A percentile compares a stretch with the other conserved stretches of the same genome.
Conservation (phyloP, 78 protist species). For the Protostelium mycophagum region DNA sequence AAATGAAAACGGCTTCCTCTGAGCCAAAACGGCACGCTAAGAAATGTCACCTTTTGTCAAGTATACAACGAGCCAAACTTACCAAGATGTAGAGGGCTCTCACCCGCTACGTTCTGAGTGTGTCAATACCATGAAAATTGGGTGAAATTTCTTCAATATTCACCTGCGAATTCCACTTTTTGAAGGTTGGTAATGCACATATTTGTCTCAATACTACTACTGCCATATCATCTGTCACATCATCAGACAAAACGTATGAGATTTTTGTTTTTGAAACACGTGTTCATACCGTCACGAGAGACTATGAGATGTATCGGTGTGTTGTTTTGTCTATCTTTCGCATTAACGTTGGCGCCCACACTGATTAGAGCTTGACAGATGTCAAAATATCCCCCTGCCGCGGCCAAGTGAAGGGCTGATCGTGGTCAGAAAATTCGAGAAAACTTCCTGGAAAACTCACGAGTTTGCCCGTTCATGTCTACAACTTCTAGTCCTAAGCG, state of each 20-base stretch:
- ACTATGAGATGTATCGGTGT: neutral
- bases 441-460: neutral
- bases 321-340: neutral
- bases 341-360: neutral
- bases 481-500: neutral
- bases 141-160: neutral
- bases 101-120: neutral
- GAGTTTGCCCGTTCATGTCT: neutral
- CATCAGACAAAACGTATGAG: neutral
- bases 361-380: neutral
- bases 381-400: neutral
- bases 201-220: neutral
- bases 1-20: neutral
- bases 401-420: neutral
- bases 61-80: neutral
- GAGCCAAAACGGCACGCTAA: neutral
- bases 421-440: neutral
- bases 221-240: neutral
- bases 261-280: neutral
- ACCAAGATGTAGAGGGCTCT: neutral
- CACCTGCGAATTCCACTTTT: neutral
- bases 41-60: neutral
- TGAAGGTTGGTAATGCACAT: neutral
- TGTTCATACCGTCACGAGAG: neutral
- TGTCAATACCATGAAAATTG: neutral